phyloP scores from a whole-genome alignment of 179 eudicot genomes.

The Spergularia azorica region DNA sequence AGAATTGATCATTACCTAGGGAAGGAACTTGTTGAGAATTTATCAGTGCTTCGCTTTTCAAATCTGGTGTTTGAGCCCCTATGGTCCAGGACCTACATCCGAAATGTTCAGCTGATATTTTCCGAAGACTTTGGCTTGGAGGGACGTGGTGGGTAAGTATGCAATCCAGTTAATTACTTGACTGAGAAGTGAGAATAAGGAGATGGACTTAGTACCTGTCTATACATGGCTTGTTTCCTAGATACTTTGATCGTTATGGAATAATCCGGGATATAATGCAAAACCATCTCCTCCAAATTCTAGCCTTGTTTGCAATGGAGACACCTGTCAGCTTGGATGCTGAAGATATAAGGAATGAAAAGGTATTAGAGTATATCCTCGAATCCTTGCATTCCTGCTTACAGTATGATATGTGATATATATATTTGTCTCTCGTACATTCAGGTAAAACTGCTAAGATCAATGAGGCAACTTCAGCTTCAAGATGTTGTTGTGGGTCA shows the following conservation, averaged over 20 bases:
- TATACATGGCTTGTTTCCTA: conserved; percentile 22
- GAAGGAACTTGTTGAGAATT: conserved; percentile 84
- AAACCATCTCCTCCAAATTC: conserved; percentile 83
- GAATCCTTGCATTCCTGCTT: neutral
- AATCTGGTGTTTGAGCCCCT: conserved; percentile 90
- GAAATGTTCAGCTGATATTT: conserved; percentile 77
- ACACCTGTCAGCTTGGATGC: conserved; percentile 92
- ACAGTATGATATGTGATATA: neutral
- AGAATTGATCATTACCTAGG: conserved; percentile 95
- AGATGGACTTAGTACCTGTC: neutral
- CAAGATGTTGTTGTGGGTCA: conserved; percentile 73
- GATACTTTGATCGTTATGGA: conserved; percentile 83
- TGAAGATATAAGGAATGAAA: conserved; percentile 85
- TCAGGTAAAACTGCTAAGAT: conserved; percentile 87
- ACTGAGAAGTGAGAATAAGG: neutral
- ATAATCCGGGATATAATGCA: conserved; percentile 93
- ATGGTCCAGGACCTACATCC: conserved; percentile 82
- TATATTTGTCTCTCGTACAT: conserved; percentile 4
- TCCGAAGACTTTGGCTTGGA: conserved; percentile 88
- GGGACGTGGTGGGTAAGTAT: conserved; percentile 76
- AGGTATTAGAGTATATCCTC: conserved; percentile 41
- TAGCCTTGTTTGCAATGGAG: conserved; percentile 92
- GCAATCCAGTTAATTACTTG: conserved; percentile 5
- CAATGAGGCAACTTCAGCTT: conserved; percentile 65
- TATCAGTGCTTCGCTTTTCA: conserved; percentile 90